Evolutionary conservation across 2,329 filamentous ascomycete genomes (phyloP).

Genomic region (Tolypocladium album): DNA sequence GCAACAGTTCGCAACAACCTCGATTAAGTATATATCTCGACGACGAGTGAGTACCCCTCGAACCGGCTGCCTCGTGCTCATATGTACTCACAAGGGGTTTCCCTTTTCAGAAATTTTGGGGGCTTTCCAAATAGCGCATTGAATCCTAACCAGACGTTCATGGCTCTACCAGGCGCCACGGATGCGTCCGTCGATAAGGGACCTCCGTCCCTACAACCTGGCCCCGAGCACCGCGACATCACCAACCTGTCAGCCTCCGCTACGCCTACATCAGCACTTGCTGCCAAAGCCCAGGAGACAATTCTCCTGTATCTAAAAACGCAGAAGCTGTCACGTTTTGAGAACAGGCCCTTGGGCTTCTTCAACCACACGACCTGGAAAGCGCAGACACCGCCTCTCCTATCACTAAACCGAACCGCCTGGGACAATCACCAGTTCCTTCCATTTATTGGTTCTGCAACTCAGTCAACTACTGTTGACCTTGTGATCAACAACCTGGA

Average conservation of each 20-base stretch:
- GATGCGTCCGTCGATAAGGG: neutral
- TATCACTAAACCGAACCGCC: constrained; percentile 7
- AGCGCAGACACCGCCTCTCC: constrained; percentile 9
- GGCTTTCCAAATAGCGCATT: constrained; percentile 11
- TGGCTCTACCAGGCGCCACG: neutral
- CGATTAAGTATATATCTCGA: constrained; percentile 13
- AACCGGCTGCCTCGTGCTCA: neutral
- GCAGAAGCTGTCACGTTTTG: constrained; percentile 10
- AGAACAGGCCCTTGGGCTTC: constrained; percentile 13
- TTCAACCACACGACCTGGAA: constrained; percentile 15
- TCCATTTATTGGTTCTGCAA: constrained; percentile 6
- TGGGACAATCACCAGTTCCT: constrained; percentile 14
- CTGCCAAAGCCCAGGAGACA: constrained; percentile 8
- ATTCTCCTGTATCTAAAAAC: constrained; percentile 13
- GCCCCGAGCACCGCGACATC: constrained; percentile 4
- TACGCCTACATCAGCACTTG: neutral
- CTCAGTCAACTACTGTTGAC: constrained; percentile 9
- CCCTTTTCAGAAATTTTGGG: constrained; percentile 9
- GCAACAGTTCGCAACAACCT: neutral
- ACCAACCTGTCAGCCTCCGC: neutral
- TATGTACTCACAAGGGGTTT: rapidly evolving
- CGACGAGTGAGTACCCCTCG: constrained; percentile 9
- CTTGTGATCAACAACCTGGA: constrained; percentile 22
- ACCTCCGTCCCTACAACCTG: neutral
- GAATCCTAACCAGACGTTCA: constrained; percentile 9